phyloP scores from a whole-genome alignment of 2,329 filamentous ascomycete species.

The Fusarium falciforme region DNA sequence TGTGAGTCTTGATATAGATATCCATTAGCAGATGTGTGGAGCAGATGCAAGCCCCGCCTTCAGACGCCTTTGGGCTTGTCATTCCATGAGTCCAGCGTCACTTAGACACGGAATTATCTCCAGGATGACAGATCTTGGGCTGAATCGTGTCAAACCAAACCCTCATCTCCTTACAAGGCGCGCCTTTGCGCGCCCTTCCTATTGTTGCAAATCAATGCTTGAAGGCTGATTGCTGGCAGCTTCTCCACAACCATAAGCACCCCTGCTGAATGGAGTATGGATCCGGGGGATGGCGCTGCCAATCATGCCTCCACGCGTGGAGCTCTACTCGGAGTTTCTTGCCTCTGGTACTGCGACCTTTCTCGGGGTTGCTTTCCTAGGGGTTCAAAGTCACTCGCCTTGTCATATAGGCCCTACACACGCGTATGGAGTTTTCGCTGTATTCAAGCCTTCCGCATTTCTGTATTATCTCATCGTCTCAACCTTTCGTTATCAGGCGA shows the following conservation, averaged over 20 bases:
- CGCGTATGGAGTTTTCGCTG: background rate
- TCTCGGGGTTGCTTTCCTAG: background rate
- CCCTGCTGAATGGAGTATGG: background rate
- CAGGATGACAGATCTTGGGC: background rate
- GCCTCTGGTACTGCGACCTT: background rate
- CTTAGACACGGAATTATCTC: background rate
- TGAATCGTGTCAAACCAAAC: background rate
- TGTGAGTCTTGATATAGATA: constrained; percentile 1
- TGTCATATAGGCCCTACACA: background rate
- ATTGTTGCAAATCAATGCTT: background rate
- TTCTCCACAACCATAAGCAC: background rate
- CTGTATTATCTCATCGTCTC: background rate
- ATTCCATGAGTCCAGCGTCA: background rate
- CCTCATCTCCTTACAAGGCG: background rate
- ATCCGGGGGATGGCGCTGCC: background rate
- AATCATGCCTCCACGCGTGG: background rate
- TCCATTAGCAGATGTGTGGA: background rate
- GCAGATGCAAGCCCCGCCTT: background rate
- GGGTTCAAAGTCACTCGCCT: background rate
- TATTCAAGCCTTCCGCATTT: background rate
- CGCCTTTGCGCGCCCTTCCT: background rate
- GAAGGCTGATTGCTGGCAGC: background rate
- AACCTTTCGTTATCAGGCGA: background rate
- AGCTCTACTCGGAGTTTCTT: background rate
- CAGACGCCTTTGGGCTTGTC: constrained; percentile 1